Evolutionary conservation across 345 rosid species (phyloP).

Genomic region (Corchorus olitorius): DNA sequence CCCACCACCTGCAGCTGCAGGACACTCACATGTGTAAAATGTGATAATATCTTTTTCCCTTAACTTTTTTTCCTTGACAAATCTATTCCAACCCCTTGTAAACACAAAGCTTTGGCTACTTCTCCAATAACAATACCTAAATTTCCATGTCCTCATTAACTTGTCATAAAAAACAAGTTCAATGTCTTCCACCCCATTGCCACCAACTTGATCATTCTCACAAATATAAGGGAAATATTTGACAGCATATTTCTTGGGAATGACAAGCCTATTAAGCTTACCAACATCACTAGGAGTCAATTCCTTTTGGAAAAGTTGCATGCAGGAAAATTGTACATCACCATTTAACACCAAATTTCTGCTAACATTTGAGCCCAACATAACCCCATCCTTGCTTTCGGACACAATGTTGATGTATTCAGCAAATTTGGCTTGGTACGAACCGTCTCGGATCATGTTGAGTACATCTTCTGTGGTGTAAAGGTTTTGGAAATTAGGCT

Average conservation of each 20-base stretch:
- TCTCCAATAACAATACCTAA: conserved; percentile 57
- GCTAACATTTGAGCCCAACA: conserved; percentile 3
- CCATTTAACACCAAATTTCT: conserved; percentile 18
- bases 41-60: conserved; percentile 36
- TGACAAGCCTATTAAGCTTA: conserved; percentile 80
- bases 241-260: conserved; percentile 70
- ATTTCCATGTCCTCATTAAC: conserved; percentile 47
- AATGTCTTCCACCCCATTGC: conserved; percentile 23
- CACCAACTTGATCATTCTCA: conserved; percentile 13
- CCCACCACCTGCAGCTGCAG: background rate
- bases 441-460: conserved; percentile 70
- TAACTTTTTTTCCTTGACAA: conserved; percentile 44
- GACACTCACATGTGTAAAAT: conserved; percentile 28
- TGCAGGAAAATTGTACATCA: conserved; percentile 28
- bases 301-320: conserved; percentile 64
- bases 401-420: conserved; percentile 36
- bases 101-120: conserved; percentile 58
- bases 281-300: conserved; percentile 92
- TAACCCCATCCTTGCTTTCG: conserved; percentile 7
- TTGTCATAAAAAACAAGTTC: conserved; percentile 49
- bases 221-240: conserved; percentile 52
- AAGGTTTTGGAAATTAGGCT: conserved; percentile 48
- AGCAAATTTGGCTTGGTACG: conserved; percentile 55
- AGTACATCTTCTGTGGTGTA: conserved; percentile 41
- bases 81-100: conserved; percentile 56